A percentile compares a stretch with the other conserved stretches of the same genome.
Conservation (phyloP, 495 filamentous ascomycete species). For the Xeromyces bisporus region DNA sequence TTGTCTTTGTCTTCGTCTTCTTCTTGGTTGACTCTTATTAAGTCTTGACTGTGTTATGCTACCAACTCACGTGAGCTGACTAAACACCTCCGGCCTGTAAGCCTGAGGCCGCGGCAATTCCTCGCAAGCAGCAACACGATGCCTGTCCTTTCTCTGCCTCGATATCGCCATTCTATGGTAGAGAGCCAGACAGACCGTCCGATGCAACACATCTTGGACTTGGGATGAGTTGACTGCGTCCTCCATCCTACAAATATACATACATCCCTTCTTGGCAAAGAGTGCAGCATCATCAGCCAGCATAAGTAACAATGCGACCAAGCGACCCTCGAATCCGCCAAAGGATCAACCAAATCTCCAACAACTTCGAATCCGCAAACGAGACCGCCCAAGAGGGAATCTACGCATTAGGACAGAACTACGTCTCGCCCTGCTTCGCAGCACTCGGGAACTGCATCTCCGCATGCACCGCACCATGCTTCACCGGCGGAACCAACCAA, state of each 20-base stretch:
- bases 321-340: conserved; percentile 88
- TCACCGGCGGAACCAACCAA: conserved; percentile 58
- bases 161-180: too few relatives aligned
- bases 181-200: too few relatives aligned
- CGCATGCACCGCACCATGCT: conserved; percentile 53
- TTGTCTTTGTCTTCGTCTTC: not conserved
- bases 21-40: not conserved
- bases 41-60: not conserved
- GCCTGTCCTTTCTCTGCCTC: too few relatives aligned
- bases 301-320: conserved; percentile 38
- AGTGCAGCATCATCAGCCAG: not conserved
- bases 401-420: conserved; percentile 73
- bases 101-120: too few relatives aligned
- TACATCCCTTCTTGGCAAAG: not conserved
- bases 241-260: not conserved
- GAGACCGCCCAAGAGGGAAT: conserved; percentile 77
- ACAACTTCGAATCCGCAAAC: conserved; percentile 82
- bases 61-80: too few relatives aligned
- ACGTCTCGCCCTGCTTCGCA: conserved; percentile 64
- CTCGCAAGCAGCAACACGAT: too few relatives aligned
- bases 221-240: conserved; percentile 1
- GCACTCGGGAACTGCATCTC: conserved; percentile 48
- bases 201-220: too few relatives aligned
- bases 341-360: conserved; percentile 80
- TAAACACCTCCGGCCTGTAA: too few relatives aligned